Percentiles rank a stretch among this genome's conserved stretches.
Conservation (phyloP, 148 eudicot genomes). For the Vaccinium macrocarpon region DNA sequence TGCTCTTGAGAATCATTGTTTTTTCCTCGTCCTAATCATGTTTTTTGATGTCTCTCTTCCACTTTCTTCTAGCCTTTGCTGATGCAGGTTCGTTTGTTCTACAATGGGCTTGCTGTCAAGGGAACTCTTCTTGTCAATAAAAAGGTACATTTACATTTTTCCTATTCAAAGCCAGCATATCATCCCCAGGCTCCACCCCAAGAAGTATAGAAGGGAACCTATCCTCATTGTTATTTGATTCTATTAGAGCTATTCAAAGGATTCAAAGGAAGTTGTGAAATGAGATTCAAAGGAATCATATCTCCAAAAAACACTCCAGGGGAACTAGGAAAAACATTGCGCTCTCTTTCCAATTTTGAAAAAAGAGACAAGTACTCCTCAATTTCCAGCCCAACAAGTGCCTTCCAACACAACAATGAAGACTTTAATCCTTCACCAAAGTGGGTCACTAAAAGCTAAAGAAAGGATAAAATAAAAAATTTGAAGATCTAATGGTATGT, state of each 20-base stretch:
- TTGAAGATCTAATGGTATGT: background rate
- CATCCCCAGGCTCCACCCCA: background rate
- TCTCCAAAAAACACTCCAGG: background rate
- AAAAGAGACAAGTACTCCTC: too few species aligned
- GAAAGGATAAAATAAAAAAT: background rate
- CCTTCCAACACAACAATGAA: background rate
- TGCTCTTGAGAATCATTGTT: background rate
- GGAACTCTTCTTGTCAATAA: slow-evolving; percentile 86
- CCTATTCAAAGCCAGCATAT: background rate
- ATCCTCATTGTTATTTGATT: background rate
- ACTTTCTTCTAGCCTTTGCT: slow-evolving; percentile 62
- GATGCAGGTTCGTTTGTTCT: slow-evolving; percentile 79
- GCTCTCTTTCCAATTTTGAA: too few species aligned
- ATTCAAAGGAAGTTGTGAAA: background rate
- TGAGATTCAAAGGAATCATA: background rate
- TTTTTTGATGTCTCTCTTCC: slow-evolving; percentile 16
- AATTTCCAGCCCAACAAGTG: background rate
- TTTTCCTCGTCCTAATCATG: slow-evolving; percentile 7
- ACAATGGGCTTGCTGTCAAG: slow-evolving; percentile 72
- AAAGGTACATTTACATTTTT: slow-evolving; percentile 39
- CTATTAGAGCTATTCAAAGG: background rate
- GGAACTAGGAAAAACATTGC: too few species aligned
- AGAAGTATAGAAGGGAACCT: background rate
- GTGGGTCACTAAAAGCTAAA: background rate
- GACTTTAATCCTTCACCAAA: background rate